Percentiles rank a stretch among this genome's conserved stretches.
phyloP scores from a whole-genome alignment of 768 basidiomycete species.

The Mycena maculata region DNA sequence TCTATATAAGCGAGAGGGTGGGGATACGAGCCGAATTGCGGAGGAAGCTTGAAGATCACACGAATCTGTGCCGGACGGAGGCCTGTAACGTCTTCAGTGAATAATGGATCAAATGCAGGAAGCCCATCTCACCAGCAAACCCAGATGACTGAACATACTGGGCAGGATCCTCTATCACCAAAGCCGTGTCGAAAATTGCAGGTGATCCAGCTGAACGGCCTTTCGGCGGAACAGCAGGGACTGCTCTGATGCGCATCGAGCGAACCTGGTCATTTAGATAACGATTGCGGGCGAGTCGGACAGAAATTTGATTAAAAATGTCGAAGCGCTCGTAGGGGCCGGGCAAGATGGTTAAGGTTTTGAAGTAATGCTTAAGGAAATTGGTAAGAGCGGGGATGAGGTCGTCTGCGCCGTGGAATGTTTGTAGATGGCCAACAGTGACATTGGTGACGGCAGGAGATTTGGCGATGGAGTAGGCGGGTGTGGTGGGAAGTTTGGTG shows the following conservation, averaged over 20 bases:
- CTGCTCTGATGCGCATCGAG: not conserved
- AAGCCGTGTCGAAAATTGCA: too few species aligned
- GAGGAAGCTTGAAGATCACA: too few species aligned
- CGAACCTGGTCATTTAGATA: constrained; percentile 1
- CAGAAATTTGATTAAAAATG: not conserved
- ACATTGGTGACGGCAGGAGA: not conserved
- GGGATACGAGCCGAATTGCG: too few species aligned
- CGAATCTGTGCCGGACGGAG: too few species aligned
- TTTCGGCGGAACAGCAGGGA: not conserved
- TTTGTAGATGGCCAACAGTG: not conserved
- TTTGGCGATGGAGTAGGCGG: constrained; percentile 23
- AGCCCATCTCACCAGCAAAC: constrained; percentile 6
- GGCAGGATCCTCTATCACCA: constrained; percentile 8
- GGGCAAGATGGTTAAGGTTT: not conserved
- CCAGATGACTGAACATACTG: constrained; percentile 5
- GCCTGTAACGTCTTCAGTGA: too few species aligned
- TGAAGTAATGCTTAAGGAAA: constrained; percentile 9
- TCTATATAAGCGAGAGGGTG: too few species aligned
- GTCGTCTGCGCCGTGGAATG: not conserved
- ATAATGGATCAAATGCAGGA: too few species aligned
- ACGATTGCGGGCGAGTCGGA: constrained; percentile 19
- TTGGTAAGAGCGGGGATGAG: constrained; percentile 15
- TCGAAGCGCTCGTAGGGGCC: constrained; percentile 6
- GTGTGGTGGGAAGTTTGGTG: not conserved
- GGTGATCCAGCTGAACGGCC: too few species aligned